Evolutionary conservation across 2,329 filamentous ascomycete genomes (phyloP), one percentile per base, ranked within the genome.

Genomic region (Talaromyces sp.): DNA sequence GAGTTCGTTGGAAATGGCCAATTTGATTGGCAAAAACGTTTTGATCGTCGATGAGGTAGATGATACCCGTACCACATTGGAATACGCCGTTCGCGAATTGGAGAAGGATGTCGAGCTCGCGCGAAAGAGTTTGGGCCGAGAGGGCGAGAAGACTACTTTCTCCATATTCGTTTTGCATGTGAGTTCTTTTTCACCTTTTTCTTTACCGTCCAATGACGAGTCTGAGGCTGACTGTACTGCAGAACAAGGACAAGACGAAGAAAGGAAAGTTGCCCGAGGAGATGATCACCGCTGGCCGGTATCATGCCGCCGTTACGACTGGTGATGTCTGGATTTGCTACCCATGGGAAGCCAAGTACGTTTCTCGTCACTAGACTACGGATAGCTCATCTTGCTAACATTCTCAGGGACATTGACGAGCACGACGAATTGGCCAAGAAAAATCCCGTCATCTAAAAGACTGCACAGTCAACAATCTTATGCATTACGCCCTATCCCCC

Each of bases 261-360:
- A 96, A 97, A 84, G 95, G 95, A 60, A 80, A 79, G 21, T 83
- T 99, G 62, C 93, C 95, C 11, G 72, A 85, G 21, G 87, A 92
- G 40, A 92, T 98, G 85, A 82, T 93, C 67, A 79, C 83, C 44
- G 79, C 87, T 61, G 84, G 85, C 63, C 84, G 89, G 70, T 99
- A 99, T 79, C 78, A 90, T 68, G 95, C 95, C 23, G 92, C 95
- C 23, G 83, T 89, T 73, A 98, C 93, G 5, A 90, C 96, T 35
- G 86, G 85, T n/a, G 93, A 99, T 78, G 88, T 92, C 68, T 99
- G 95, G 95, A 98, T 98, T 76, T 96, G 92, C 84, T 99, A 99
- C 80, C 95, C 95, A 16, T 99, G 95, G 95, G 95, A 98, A 81
- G 95, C 95, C 48, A 89, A 80, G 83, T 86, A 80, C 62, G 83